A percentile compares a stretch with the other conserved stretches of the same genome.
Evolutionary conservation across 345 rosid genomes (phyloP).

Genomic region (Zanthoxylum bungeanum): DNA sequence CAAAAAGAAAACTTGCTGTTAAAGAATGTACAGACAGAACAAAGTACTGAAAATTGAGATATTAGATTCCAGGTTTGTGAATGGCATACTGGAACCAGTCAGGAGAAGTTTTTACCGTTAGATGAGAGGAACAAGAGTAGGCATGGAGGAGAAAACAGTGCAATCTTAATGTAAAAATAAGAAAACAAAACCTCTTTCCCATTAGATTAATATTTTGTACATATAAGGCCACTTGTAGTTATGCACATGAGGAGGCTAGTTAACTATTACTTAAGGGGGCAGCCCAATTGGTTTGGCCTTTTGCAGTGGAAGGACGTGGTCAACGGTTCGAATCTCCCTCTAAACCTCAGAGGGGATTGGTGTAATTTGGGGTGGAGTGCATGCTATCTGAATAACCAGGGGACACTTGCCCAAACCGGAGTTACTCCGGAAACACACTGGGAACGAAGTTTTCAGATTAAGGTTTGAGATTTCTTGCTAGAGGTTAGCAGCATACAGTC

Average conservation of each 20-base stretch:
- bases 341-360: background rate
- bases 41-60: slow-evolving; percentile 2
- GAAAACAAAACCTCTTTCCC: background rate
- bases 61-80: background rate
- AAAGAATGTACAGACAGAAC: background rate
- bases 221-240: background rate
- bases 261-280: background rate
- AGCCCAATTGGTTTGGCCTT: background rate
- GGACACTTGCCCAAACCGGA: background rate
- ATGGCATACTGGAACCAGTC: background rate
- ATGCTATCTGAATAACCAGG: background rate
- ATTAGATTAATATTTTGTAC: background rate
- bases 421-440: background rate
- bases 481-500: background rate
- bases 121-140: background rate
- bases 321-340: background rate
- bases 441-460: background rate
- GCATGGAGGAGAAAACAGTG: background rate
- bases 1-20: background rate
- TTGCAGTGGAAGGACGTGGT: background rate
- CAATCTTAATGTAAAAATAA: background rate
- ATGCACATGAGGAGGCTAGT: background rate
- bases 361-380: background rate
- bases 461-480: background rate
- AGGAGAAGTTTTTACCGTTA: background rate